These are phyloP conservation scores for Mycogone perniciosa DNA, from an alignment of 2,329 filamentous ascomycete species.

Conservation along the genomic window DNA sequence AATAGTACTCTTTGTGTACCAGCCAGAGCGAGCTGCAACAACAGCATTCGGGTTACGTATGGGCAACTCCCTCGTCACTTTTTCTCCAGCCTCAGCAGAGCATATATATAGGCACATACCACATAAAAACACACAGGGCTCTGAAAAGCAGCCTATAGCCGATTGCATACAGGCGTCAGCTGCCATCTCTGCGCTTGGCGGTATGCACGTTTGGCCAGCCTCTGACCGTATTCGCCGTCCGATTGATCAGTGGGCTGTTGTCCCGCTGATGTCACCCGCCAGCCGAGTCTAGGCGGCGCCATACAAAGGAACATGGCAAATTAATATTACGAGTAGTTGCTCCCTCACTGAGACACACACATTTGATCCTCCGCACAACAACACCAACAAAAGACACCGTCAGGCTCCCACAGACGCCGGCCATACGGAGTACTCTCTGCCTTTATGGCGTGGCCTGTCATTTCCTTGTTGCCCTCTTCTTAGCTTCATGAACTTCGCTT, in stretches of 20 bases:
- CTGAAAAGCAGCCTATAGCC: too few relatives aligned
- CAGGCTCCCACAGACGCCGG: too few relatives aligned
- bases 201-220: slow-evolving; percentile 4
- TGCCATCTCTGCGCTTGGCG: background rate
- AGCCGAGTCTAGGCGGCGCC: background rate
- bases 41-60: too few relatives aligned
- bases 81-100: too few relatives aligned
- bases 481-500: background rate
- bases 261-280: slow-evolving; percentile 11
- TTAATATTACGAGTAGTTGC: background rate
- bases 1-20: too few relatives aligned
- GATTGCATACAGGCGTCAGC: too few relatives aligned
- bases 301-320: background rate
- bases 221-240: slow-evolving; percentile 5
- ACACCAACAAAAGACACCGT: background rate
- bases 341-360: background rate
- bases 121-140: too few relatives aligned
- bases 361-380: background rate
- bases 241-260: slow-evolving; percentile 1
- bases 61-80: too few relatives aligned
- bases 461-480: background rate
- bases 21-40: too few relatives aligned
- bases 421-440: background rate
- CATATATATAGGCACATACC: too few relatives aligned
- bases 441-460: background rate